phyloP scores from a whole-genome alignment of 352 stramenopile species.

The Phytophthora lateralis region DNA sequence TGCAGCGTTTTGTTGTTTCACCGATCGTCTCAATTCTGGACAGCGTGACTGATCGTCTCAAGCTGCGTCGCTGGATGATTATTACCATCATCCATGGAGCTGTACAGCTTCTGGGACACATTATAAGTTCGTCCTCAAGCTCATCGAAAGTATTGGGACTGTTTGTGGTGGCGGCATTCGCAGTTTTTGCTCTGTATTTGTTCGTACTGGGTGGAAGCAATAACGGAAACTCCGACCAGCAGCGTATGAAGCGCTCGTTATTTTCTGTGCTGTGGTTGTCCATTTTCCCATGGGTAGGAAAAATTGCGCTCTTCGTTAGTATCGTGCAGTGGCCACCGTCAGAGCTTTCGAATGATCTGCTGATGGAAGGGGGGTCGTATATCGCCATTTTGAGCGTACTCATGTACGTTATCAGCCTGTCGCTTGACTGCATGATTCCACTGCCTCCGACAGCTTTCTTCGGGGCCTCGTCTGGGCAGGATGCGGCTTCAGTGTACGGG shows the following conservation, averaged over 20 bases:
- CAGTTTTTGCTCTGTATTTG: slow-evolving; percentile 55
- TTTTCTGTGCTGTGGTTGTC: slow-evolving; percentile 64
- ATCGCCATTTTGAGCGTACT: slow-evolving; percentile 46
- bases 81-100: slow-evolving; percentile 42
- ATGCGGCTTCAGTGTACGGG: slow-evolving; percentile 48
- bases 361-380: slow-evolving; percentile 49
- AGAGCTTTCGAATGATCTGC: slow-evolving; percentile 47
- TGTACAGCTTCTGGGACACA: slow-evolving; percentile 47
- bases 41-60: slow-evolving; percentile 31
- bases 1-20: slow-evolving; percentile 48
- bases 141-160: slow-evolving; percentile 52
- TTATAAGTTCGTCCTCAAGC: slow-evolving; percentile 32
- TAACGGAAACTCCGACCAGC: slow-evolving; percentile 49
- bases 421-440: slow-evolving; percentile 65
- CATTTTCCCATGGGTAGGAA: slow-evolving; percentile 64
- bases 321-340: slow-evolving; percentile 48
- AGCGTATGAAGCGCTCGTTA: slow-evolving; percentile 60
- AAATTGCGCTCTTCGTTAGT: slow-evolving; percentile 62
- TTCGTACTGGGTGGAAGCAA: slow-evolving; percentile 48
- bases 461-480: slow-evolving; percentile 51
- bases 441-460: slow-evolving; percentile 81
- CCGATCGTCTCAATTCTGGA: slow-evolving; percentile 31
- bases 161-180: slow-evolving; percentile 51
- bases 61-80: slow-evolving; percentile 56
- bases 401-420: slow-evolving; percentile 51